Evolutionary conservation across 192 early-diverging fungal species (phyloP).

Genomic region (Coemansia sp.): DNA sequence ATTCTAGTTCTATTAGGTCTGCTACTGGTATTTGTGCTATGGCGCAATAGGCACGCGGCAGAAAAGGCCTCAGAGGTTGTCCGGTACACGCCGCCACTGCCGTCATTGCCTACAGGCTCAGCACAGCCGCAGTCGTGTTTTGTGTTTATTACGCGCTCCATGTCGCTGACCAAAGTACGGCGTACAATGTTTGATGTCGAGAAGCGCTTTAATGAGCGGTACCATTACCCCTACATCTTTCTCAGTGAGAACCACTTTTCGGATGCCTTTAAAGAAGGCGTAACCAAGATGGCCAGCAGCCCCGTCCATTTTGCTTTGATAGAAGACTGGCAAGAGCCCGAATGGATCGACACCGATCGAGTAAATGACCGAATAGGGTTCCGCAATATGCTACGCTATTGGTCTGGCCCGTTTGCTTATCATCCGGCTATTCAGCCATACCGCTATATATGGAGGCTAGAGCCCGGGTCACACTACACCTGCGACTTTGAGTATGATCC

Average conservation of each 20-base stretch:
- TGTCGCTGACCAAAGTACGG: conserved; percentile 57
- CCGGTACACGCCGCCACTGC: conserved; percentile 3
- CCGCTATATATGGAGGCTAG: conserved; percentile 31
- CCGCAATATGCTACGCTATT: conserved; percentile 31
- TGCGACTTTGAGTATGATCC: conserved; percentile 38
- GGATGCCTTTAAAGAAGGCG: conserved; percentile 50
- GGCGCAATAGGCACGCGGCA: neutral
- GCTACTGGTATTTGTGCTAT: neutral
- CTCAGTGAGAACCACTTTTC: conserved; percentile 66
- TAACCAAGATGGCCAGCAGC: conserved; percentile 14
- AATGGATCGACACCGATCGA: conserved; percentile 13
- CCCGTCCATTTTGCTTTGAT: conserved; percentile 37
- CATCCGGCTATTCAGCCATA: conserved; percentile 18
- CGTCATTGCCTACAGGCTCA: neutral
- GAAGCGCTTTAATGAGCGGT: conserved; percentile 62
- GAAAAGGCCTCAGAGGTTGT: too few relatives aligned
- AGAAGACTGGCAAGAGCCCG: conserved; percentile 18
- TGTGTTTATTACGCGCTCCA: conserved; percentile 53
- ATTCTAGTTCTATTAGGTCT: neutral
- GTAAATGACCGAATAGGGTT: conserved; percentile 6
- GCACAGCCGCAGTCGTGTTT: conserved; percentile 13
- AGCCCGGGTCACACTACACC: conserved; percentile 35
- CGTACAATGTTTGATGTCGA: conserved; percentile 60
- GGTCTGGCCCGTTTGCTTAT: conserved; percentile 18
- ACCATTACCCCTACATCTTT: conserved; percentile 70